phyloP scores from a whole-genome alignment of 148 eudicot species.

The Diospyros kaki region DNA sequence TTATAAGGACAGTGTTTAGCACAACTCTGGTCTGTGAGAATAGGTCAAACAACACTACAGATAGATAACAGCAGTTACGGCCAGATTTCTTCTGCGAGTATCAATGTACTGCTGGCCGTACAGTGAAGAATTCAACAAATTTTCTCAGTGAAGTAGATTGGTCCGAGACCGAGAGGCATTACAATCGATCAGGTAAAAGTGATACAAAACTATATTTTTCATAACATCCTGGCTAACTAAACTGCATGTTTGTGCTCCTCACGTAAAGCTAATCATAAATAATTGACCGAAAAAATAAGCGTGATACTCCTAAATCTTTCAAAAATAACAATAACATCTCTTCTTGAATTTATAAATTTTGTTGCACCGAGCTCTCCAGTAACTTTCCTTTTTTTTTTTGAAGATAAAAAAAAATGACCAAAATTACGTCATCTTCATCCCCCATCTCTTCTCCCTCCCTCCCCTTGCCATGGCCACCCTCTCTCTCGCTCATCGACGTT shows the following conservation, averaged over 20 bases:
- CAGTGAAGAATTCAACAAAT: constrained; percentile 6
- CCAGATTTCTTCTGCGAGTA: constrained; percentile 21
- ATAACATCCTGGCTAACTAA: too few relatives aligned
- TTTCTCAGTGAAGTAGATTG: constrained; percentile 4
- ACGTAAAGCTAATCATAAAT: constrained; percentile 25
- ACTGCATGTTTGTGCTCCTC: constrained; percentile 9
- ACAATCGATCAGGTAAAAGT: constrained; percentile 8
- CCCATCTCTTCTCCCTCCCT: too few relatives aligned
- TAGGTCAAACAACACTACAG: constrained; percentile 20
- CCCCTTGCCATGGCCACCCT: too few relatives aligned
- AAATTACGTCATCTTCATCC: too few relatives aligned
- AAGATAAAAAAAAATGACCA: too few relatives aligned
- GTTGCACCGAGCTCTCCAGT: too few relatives aligned
- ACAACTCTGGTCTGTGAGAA: constrained; percentile 28
- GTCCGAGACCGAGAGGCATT: neutral
- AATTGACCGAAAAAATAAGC: too few relatives aligned
- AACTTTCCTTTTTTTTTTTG: too few relatives aligned
- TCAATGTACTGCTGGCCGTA: neutral
- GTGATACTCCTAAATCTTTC: too few relatives aligned
- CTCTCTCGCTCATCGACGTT: too few relatives aligned
- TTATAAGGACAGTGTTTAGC: constrained; percentile 52
- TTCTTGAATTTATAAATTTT: too few relatives aligned
- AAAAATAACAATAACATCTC: too few relatives aligned
- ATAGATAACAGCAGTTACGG: constrained; percentile 24
- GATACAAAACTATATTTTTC: neutral